Evolutionary conservation across 331 rosid species (phyloP).

Genomic region (Dryas integrifolia): DNA sequence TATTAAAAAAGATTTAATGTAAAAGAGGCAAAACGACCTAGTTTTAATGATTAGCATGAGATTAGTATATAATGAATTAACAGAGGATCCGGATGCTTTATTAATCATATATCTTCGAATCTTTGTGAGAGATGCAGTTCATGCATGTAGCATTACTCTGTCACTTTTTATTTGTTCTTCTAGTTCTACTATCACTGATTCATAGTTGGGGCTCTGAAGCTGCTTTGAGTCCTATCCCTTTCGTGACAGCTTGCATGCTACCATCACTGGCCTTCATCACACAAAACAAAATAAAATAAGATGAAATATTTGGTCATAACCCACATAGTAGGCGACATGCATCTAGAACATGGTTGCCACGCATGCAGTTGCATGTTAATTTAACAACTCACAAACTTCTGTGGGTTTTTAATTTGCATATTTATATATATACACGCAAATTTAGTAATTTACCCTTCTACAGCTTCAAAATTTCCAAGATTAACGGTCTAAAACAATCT

Average conservation of each 20-base stretch:
- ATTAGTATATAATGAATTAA: no score
- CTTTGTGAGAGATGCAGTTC: neutral
- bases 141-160: neutral
- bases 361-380: neutral
- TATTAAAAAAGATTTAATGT: no score
- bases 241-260: constrained; percentile 10
- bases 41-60: no score
- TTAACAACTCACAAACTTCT: neutral
- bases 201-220: neutral
- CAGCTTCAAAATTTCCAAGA: neutral
- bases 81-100: no score
- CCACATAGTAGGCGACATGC: neutral
- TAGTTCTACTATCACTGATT: neutral
- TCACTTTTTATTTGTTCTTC: neutral
- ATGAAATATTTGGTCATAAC: no score
- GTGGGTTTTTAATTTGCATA: no score
- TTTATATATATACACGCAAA: no score
- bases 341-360: neutral
- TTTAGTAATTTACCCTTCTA: no score
- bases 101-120: neutral
- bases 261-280: neutral
- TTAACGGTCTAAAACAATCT: neutral
- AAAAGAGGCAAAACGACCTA: no score
- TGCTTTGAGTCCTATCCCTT: neutral
- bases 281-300: neutral